Conservation (phyloP, 495 filamentous ascomycete species). For the Chaetomium fimeti region DNA sequence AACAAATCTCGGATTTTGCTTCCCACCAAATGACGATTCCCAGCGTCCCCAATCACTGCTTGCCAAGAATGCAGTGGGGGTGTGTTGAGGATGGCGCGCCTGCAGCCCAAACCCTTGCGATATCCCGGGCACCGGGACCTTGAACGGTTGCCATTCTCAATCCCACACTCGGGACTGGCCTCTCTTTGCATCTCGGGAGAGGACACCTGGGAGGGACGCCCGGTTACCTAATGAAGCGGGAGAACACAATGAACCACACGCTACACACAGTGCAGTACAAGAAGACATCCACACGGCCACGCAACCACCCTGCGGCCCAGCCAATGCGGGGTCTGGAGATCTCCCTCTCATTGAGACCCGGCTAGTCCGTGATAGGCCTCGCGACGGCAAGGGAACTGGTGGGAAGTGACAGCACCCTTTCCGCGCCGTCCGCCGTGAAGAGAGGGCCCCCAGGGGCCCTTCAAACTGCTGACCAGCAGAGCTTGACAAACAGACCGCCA, state of each 20-base stretch:
- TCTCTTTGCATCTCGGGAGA: neutral
- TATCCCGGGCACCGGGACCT: neutral
- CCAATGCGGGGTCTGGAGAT: slow-evolving; percentile 15
- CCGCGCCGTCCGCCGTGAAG: neutral
- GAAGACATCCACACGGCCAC: slow-evolving; percentile 8
- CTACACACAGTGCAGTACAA: neutral
- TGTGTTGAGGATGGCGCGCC: neutral
- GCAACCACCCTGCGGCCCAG: neutral
- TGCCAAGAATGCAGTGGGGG: slow-evolving; percentile 1
- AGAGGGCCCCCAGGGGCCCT: no score
- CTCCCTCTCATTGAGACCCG: slow-evolving; percentile 6
- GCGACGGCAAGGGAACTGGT: neutral
- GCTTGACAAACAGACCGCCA: slow-evolving; percentile 1
- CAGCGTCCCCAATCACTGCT: slow-evolving; percentile 6
- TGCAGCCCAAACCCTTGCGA: slow-evolving; percentile 1
- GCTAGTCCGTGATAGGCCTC: neutral
- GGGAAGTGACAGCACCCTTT: neutral
- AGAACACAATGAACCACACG: neutral
- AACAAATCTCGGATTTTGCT: slow-evolving; percentile 1
- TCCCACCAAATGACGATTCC: slow-evolving; percentile 17
- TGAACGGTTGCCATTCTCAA: neutral
- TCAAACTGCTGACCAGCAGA: neutral
- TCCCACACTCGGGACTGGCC: slow-evolving; percentile 3
- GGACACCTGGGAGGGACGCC: neutral
- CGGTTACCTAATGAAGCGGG: slow-evolving; percentile 6